These are phyloP conservation scores for Diaporthe sp. DNA, from an alignment of 2,329 filamentous ascomycete species.

Conservation along the genomic window DNA sequence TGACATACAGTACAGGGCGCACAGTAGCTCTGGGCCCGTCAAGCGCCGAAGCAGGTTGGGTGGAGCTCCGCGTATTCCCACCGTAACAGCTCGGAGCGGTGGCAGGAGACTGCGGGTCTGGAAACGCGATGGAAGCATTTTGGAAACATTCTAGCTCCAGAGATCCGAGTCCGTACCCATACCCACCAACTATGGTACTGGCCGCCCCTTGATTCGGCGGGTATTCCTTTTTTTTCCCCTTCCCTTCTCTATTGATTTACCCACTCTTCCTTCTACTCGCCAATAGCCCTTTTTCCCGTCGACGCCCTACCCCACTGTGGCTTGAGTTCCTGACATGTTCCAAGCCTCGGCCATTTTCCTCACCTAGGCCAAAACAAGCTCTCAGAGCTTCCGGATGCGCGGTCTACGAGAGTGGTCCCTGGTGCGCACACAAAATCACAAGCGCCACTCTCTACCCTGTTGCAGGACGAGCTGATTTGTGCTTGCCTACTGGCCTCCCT, in stretches of 20 bases:
- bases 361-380: slow-evolving; percentile 13
- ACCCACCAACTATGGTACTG: neutral
- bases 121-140: slow-evolving; percentile 26
- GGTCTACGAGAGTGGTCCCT: neutral
- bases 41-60: neutral
- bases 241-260: neutral
- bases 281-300: neutral
- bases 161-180: neutral
- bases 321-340: slow-evolving; percentile 21
- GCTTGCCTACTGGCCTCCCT: neutral
- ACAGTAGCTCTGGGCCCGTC: neutral
- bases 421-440: neutral
- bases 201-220: slow-evolving; percentile 23
- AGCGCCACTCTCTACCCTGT: neutral
- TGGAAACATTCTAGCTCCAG: slow-evolving; percentile 11
- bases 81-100: neutral
- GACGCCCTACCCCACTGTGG: slow-evolving; percentile 15
- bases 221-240: neutral
- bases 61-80: slow-evolving; percentile 19
- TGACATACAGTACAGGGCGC: neutral
- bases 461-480: neutral
- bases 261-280: neutral
- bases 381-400: slow-evolving; percentile 3
- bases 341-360: slow-evolving; percentile 26
- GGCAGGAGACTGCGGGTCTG: neutral